Evolutionary conservation across 352 stramenopile genomes (phyloP).

Genomic region (Phytophthora capsici): DNA sequence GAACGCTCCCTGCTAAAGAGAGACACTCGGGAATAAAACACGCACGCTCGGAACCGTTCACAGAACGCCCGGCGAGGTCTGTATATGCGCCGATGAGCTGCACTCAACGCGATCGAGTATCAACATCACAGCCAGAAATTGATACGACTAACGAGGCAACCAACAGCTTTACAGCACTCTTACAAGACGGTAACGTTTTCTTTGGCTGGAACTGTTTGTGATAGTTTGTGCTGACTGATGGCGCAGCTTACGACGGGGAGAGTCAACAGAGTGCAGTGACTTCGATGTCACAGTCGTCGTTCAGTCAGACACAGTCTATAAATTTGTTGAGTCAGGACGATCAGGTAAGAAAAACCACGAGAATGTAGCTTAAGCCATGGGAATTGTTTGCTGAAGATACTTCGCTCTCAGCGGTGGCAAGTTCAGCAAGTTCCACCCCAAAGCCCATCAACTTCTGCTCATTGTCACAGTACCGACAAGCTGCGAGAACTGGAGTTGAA

Average conservation of each 20-base stretch:
- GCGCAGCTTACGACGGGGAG: slow-evolving; percentile 25
- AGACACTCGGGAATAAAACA: background rate
- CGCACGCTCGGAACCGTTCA: background rate
- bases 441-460: background rate
- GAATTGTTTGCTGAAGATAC: slow-evolving; percentile 17
- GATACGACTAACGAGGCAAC: slow-evolving; percentile 17
- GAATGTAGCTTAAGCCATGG: background rate
- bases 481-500: slow-evolving; percentile 22
- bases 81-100: slow-evolving; percentile 25
- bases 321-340: slow-evolving; percentile 44
- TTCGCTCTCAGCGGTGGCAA: slow-evolving; percentile 30
- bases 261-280: slow-evolving; percentile 42
- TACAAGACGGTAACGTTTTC: slow-evolving; percentile 43
- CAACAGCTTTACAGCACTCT: slow-evolving; percentile 10
- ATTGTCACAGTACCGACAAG: slow-evolving; percentile 15
- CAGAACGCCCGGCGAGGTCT: slow-evolving; percentile 1
- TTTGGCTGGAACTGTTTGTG: background rate
- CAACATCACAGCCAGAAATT: slow-evolving; percentile 27
- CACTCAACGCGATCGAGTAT: slow-evolving; percentile 12
- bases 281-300: slow-evolving; percentile 54
- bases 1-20: background rate
- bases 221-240: background rate
- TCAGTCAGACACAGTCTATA: slow-evolving; percentile 45
- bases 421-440: slow-evolving; percentile 6
- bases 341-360: slow-evolving; percentile 26